Evolutionary conservation across 139 green algal genomes (phyloP).

Genomic region (Chlorella sp.): DNA sequence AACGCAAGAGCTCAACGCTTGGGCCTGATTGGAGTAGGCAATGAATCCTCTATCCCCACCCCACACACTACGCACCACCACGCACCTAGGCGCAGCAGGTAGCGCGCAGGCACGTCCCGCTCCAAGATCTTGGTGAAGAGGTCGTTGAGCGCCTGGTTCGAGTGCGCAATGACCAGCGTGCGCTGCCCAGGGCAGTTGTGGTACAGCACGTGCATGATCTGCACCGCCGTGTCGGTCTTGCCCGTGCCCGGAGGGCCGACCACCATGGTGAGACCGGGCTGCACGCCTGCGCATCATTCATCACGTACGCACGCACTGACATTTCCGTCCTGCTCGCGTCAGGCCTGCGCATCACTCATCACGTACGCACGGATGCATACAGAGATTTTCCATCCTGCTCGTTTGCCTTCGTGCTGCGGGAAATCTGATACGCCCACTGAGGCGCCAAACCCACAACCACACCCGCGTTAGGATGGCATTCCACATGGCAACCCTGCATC

Average conservation of each 20-base stretch:
- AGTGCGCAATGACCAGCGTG: constrained; percentile 95
- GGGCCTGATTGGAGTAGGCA: too few species aligned
- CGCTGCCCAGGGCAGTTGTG: constrained; percentile 89
- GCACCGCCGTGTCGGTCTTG: constrained; percentile 96
- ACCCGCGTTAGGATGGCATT: too few species aligned
- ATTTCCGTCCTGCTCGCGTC: too few species aligned
- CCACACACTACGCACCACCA: neutral
- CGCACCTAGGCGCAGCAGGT: constrained; percentile 86
- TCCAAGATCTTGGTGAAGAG: constrained; percentile 92
- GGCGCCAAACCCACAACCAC: too few species aligned
- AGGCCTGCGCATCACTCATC: too few species aligned
- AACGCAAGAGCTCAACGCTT: too few species aligned
- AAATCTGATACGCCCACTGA: too few species aligned
- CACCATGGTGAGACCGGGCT: constrained; percentile 92
- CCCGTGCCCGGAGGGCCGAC: constrained; percentile 94
- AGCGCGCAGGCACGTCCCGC: constrained; percentile 67
- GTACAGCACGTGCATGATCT: constrained; percentile 90
- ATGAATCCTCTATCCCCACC: neutral
- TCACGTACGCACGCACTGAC: too few species aligned
- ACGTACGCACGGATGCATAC: too few species aligned
- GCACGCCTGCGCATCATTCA: constrained; percentile 52
- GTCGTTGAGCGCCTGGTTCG: constrained; percentile 96
- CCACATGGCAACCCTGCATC: too few species aligned
- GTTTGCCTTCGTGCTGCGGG: too few species aligned
- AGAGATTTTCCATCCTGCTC: too few species aligned